Evolutionary conservation across 164 flowering plant genomes (phyloP), one percentile per base, ranked within the genome.

Genomic region (Brasenia schreberi): DNA sequence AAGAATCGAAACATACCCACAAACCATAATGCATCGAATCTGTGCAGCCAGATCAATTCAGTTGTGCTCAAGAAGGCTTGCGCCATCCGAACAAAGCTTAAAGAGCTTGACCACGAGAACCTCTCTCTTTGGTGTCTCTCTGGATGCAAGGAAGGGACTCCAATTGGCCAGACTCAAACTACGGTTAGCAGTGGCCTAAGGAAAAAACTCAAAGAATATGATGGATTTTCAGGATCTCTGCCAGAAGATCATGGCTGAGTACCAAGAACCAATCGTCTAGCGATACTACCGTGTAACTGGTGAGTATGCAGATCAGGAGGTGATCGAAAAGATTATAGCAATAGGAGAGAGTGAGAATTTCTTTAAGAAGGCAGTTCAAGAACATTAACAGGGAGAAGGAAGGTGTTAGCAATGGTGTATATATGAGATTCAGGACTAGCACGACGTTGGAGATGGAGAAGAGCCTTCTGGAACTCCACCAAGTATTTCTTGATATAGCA

Each of bases 281-380:
- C 73, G 96, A 63, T 90, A 88, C 69, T 92, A 70, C 71, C 85
- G 89, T 0, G 96, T 84, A 33, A 92, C 92, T 0, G 98, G 96
- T 6, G 93, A 92, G 74, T 5, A 75, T 66, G 86, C 91, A 0
- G 83, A 84, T 18, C 95, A 92, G 74, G 92, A 84, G 19, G 80
- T 81, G 56, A 83, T 90, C 5, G 96, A 92, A 62, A 83, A 80
- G 83, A 85, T 92, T 23, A 85, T 92, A 44, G 71, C 82, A 0
- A 80, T 74, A 42, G 81, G 82, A 1, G 72, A 67, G 10, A 76
- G 78, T 11, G 92, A 87, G 72, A 82, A 78, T 67, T 80, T 85
- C 65, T 43, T 90, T 52, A 76, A 77, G 33, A 77, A 65, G 62
- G 97, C 95, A 0, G 76, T 86, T 3, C 81, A 84, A 64, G 87